These are phyloP conservation scores for Phytophthora foliorum DNA, from an alignment of 352 stramenopile genomes.

Conservation along the genomic window DNA sequence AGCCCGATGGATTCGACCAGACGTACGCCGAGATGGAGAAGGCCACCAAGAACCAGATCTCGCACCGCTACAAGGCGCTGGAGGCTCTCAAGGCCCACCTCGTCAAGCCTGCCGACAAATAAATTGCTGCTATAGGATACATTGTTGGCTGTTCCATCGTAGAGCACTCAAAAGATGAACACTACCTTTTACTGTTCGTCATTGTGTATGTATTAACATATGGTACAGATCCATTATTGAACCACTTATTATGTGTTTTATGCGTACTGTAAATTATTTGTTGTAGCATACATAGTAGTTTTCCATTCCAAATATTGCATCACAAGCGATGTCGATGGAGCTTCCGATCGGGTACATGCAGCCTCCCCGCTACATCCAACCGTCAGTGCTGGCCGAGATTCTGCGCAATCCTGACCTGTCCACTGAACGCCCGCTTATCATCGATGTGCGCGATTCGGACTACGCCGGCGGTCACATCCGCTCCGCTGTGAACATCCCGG, in stretches of 20 bases:
- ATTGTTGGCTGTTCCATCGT: neutral
- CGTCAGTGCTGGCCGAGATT: slow-evolving; percentile 63
- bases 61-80: slow-evolving; percentile 89
- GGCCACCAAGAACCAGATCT: slow-evolving; percentile 91
- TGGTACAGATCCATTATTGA: too few relatives aligned
- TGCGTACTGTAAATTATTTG: neutral
- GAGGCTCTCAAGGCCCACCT: slow-evolving; percentile 68
- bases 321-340: too few relatives aligned
- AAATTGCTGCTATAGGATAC: slow-evolving; percentile 15
- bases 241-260: neutral
- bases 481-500: slow-evolving; percentile 79
- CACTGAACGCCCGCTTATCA: slow-evolving; percentile 54
- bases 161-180: slow-evolving; percentile 16
- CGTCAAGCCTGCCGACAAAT: slow-evolving; percentile 34
- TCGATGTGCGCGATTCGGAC: slow-evolving; percentile 85
- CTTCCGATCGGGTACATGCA: slow-evolving; percentile 46
- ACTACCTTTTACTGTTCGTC: neutral
- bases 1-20: slow-evolving; percentile 80
- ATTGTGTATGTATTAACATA: slow-evolving; percentile 8
- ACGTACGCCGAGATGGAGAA: slow-evolving; percentile 95
- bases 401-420: slow-evolving; percentile 48
- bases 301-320: too few relatives aligned
- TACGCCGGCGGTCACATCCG: slow-evolving; percentile 82
- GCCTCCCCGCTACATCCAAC: slow-evolving; percentile 54
- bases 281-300: slow-evolving; percentile 4